Conservation (phyloP, 176 grass and related monocot genomes). For the Lolium multiflorum region DNA sequence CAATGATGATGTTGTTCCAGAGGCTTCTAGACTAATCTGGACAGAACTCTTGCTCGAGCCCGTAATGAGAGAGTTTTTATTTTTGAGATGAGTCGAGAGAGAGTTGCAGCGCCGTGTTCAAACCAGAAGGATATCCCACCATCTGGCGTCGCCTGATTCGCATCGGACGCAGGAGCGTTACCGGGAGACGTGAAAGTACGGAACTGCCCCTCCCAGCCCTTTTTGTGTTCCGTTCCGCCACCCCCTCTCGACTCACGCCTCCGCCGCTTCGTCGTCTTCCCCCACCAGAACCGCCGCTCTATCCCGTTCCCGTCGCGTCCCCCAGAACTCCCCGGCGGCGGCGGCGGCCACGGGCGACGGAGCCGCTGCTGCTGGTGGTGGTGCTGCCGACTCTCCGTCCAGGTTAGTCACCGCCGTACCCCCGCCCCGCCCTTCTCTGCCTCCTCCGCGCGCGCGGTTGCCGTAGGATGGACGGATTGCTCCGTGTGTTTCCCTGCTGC, state of each 20-base stretch:
- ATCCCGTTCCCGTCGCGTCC: neutral
- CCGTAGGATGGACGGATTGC: neutral
- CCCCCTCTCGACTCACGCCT: neutral
- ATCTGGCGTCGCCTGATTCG: too few relatives aligned
- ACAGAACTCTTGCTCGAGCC: too few relatives aligned
- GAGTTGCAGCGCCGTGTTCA: too few relatives aligned
- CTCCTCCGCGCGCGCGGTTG: too few relatives aligned
- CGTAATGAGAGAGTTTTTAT: too few relatives aligned
- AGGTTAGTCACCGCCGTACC: neutral
- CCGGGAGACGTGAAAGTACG: too few relatives aligned
- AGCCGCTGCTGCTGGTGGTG: neutral
- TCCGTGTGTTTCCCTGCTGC: neutral
- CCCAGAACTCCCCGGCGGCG: neutral
- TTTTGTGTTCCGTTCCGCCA: neutral
- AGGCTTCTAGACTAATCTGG: too few relatives aligned
- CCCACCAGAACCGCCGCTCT: neutral
- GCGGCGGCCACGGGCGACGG: neutral
- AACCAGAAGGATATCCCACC: too few relatives aligned
- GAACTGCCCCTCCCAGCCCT: neutral
- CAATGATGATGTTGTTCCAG: too few relatives aligned
- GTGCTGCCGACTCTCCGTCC: neutral
- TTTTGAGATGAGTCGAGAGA: too few relatives aligned
- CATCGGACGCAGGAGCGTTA: too few relatives aligned
- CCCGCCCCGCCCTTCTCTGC: neutral
- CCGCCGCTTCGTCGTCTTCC: neutral